phyloP scores from a whole-genome alignment of 441 rosid genomes.

The Erodium texanum region DNA sequence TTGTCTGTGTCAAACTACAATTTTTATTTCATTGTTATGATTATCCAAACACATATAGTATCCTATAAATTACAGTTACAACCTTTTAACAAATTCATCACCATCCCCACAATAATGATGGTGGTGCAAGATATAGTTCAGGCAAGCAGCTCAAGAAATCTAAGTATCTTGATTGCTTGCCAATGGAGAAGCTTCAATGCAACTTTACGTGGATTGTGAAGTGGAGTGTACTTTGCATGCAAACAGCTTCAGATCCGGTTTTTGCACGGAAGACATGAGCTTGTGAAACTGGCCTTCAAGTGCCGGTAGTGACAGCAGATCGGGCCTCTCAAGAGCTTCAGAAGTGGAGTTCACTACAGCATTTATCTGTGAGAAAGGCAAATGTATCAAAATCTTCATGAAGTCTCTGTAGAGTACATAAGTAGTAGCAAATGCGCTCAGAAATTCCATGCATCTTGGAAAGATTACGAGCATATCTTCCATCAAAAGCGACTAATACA shows the following conservation, averaged over 20 bases:
- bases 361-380: slow-evolving; percentile 21
- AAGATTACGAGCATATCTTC: not conserved
- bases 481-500: not conserved
- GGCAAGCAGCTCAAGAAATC: not conserved
- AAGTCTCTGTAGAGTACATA: no score
- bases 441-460: not conserved
- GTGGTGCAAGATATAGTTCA: no score
- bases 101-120: no score
- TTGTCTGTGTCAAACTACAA: no score
- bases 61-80: not conserved
- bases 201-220: not conserved
- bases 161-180: slow-evolving; percentile 1
- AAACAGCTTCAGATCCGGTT: slow-evolving; percentile 15
- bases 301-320: slow-evolving; percentile 19
- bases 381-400: not conserved
- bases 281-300: slow-evolving; percentile 21
- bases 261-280: slow-evolving; percentile 11
- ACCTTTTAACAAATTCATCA: not conserved
- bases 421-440: not conserved
- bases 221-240: slow-evolving; percentile 10
- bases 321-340: slow-evolving; percentile 21
- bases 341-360: slow-evolving; percentile 18
- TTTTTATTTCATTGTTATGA: not conserved
- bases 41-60: not conserved
- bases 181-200: slow-evolving; percentile 7